Evolutionary conservation across 768 basidiomycete species (phyloP).

Genomic region (Boletus subcaerulescens): DNA sequence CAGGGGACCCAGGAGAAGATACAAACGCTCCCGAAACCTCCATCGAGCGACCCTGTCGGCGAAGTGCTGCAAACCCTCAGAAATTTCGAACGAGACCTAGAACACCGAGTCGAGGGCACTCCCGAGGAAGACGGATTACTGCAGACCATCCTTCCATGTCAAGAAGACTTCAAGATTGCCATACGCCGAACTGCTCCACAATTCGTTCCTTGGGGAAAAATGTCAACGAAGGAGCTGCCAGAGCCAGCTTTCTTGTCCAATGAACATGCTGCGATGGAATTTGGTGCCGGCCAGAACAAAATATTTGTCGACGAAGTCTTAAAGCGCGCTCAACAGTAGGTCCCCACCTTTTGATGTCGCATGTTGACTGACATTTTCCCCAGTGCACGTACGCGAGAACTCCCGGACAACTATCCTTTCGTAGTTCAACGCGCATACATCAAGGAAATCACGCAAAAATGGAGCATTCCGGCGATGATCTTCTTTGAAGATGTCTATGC

Average conservation of each 20-base stretch:
- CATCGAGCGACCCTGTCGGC: conserved; percentile 53
- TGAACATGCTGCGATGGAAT: conserved; percentile 24
- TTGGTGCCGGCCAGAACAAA: background rate
- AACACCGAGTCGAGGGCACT: conserved; percentile 48
- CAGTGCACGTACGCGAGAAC: conserved; percentile 69
- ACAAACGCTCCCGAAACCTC: conserved; percentile 43
- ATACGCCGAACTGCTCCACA: conserved; percentile 55
- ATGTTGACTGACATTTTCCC: background rate
- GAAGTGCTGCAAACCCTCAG: conserved; percentile 52
- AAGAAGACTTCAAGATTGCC: conserved; percentile 43
- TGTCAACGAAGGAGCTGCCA: conserved; percentile 1
- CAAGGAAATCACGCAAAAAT: conserved; percentile 39
- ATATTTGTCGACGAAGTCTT: conserved; percentile 57
- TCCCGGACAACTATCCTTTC: conserved; percentile 66
- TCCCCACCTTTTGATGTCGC: background rate
- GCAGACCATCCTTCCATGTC: conserved; percentile 51
- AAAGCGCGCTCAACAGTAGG: conserved; percentile 45
- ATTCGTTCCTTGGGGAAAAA: conserved; percentile 49
- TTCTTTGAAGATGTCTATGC: conserved; percentile 43
- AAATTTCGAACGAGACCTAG: conserved; percentile 45
- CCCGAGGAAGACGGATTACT: conserved; percentile 51
- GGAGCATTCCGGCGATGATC: conserved; percentile 44
- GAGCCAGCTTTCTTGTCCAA: conserved; percentile 33
- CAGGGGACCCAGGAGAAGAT: conserved; percentile 35
- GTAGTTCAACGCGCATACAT: conserved; percentile 56